Evolutionary conservation across 1,139 yeast genomes (phyloP), one percentile per base, ranked within the genome.

Genomic region (Lodderomyces beijingensis): DNA sequence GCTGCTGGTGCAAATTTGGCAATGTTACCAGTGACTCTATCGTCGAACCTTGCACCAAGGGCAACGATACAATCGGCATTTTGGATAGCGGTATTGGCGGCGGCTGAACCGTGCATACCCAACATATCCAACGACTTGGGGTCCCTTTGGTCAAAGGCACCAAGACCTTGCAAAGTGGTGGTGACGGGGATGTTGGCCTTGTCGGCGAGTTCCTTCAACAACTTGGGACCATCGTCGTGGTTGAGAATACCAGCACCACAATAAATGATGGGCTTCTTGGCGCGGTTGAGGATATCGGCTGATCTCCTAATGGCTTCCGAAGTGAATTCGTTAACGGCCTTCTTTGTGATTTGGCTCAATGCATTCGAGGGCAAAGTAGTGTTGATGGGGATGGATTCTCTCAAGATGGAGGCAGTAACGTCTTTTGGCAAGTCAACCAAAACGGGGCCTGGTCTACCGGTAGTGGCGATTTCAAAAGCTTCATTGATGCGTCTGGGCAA

Each of bases 401-500:
- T 77, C 51, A 91, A 72, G 45, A 91, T 74, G 21, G 95, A 83
- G 22, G 95, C 96, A 21, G 98, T 91, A 44, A 91, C 96, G 58
- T 91, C 97, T 69, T 91, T 91, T 49, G 98, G 98, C 54, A 91
- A 74, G 62, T 91, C 98, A 34, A 91, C 97, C 49, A 91, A 74
- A 39, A 91, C 98, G 14, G 98, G 98, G 40, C 98, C 98, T 30
- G 98, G 98, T 61, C 98, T 79, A 34, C 98, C 98, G 39, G 85
- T 67, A 28, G 87, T 83, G 41, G 98, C 98, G 46, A 91, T 91
- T 65, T 89, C 96, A 53, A 91, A 91, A 16, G 98, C 97, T 66
- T 91, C 98, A 58, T 91, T 91, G 53, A 91, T 89, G 55, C 98
- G 76, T 53, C 88, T 77, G 43, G 98, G 98, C 49, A 91, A 70